These are phyloP conservation scores for Lentinus brumalis DNA, from an alignment of 768 basidiomycete genomes.

Conservation along the genomic window DNA sequence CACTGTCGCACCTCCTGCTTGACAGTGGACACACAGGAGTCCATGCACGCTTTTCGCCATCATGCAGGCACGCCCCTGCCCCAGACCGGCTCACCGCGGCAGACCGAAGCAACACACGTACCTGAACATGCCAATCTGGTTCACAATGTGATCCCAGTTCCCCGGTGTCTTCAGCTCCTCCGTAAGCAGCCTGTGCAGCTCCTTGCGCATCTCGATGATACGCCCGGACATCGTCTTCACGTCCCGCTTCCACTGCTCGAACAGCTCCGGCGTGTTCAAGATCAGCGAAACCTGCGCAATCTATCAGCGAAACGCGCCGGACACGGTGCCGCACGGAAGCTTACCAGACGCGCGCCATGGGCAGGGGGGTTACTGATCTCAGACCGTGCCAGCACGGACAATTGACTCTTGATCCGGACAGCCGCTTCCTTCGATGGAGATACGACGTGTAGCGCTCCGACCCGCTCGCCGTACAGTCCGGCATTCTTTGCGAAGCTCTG, in stretches of 20 bases:
- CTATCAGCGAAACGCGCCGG: not conserved
- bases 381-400: constrained; percentile 89
- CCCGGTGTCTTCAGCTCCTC: constrained; percentile 86
- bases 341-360: constrained; percentile 85
- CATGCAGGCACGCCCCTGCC: not conserved
- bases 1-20: not conserved
- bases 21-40: constrained; percentile 9
- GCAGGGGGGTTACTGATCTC: constrained; percentile 96
- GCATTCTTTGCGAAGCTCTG: constrained; percentile 98
- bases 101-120: constrained; percentile 39
- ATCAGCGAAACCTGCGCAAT: constrained; percentile 69
- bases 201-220: constrained; percentile 89
- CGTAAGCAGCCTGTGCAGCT: constrained; percentile 72
- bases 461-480: constrained; percentile 91
- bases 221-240: constrained; percentile 91
- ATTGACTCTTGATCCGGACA: constrained; percentile 76
- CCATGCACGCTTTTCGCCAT: not conserved
- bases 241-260: constrained; percentile 88
- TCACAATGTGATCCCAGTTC: constrained; percentile 93
- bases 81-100: not conserved
- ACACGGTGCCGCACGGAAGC: constrained; percentile 25
- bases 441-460: constrained; percentile 91
- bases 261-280: constrained; percentile 70
- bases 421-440: constrained; percentile 65
- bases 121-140: constrained; percentile 99